These are phyloP conservation scores for Kwoniella mangroviensis DNA, from an alignment of 768 basidiomycete genomes.

Conservation along the genomic window DNA sequence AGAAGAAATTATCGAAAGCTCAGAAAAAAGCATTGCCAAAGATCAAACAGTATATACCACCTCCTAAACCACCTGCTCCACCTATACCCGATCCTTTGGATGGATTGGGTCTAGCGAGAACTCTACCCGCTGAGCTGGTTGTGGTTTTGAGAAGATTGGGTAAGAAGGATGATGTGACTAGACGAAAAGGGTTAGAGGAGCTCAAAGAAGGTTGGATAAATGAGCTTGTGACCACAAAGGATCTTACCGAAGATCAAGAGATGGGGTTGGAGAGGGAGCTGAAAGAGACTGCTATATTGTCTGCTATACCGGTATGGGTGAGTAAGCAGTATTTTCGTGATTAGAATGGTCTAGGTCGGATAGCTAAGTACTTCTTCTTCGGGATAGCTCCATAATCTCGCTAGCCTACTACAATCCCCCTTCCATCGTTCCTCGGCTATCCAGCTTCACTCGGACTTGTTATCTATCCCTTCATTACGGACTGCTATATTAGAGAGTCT, in stretches of 20 bases:
- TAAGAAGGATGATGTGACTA: slow-evolving; percentile 89
- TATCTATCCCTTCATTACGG: slow-evolving; percentile 64
- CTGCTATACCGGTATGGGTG: slow-evolving; percentile 84
- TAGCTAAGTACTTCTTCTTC: neutral
- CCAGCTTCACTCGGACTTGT: slow-evolving; percentile 70
- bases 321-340: slow-evolving; percentile 53
- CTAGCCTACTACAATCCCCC: slow-evolving; percentile 77
- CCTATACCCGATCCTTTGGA: slow-evolving; percentile 79
- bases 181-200: slow-evolving; percentile 82
- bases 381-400: slow-evolving; percentile 79
- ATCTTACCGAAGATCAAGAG: slow-evolving; percentile 59
- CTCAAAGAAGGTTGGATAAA: slow-evolving; percentile 72
- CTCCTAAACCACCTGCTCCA: slow-evolving; percentile 64
- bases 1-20: slow-evolving; percentile 63
- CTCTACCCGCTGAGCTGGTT: slow-evolving; percentile 77
- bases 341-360: neutral
- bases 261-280: slow-evolving; percentile 60
- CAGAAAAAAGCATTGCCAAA: slow-evolving; percentile 68
- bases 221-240: slow-evolving; percentile 58
- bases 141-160: slow-evolving; percentile 77
- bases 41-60: slow-evolving; percentile 84
- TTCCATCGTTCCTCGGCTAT: slow-evolving; percentile 70
- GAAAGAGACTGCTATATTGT: slow-evolving; percentile 59
- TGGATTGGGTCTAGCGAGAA: slow-evolving; percentile 73
- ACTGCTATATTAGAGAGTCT: slow-evolving; percentile 53